These are phyloP conservation scores for Boletus hoseneyae DNA, from an alignment of 1,284 basidiomycete species.

Conservation along the genomic window DNA sequence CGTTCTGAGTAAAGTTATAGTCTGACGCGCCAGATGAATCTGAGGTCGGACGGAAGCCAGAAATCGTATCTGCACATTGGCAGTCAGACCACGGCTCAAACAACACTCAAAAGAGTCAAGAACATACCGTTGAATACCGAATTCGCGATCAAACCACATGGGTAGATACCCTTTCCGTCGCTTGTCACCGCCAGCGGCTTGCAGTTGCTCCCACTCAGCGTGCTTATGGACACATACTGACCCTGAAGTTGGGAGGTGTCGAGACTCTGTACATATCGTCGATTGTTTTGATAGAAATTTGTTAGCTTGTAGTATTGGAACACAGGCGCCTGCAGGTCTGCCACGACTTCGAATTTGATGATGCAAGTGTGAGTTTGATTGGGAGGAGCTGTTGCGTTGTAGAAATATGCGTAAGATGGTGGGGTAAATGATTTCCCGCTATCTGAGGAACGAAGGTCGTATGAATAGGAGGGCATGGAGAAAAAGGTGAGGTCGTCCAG, in stretches of 20 bases:
- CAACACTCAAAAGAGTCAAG: neutral
- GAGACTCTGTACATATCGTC: constrained; percentile 93
- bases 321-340: constrained; percentile 72
- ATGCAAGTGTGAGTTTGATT: constrained; percentile 61
- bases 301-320: constrained; percentile 97
- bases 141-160: constrained; percentile 97
- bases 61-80: constrained; percentile 67
- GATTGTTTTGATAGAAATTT: constrained; percentile 98
- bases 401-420: constrained; percentile 70
- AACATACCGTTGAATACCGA: constrained; percentile 91
- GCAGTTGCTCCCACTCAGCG: constrained; percentile 77
- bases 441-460: constrained; percentile 64
- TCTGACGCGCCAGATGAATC: constrained; percentile 46
- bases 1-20: constrained; percentile 77
- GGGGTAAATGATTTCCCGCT: constrained; percentile 42
- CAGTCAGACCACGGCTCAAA: neutral
- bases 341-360: constrained; percentile 81
- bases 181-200: constrained; percentile 73
- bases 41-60: constrained; percentile 58
- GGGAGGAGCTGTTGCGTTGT: constrained; percentile 44
- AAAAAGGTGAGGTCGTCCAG: constrained; percentile 39
- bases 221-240: constrained; percentile 48
- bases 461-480: constrained; percentile 70
- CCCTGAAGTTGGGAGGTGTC: constrained; percentile 87
- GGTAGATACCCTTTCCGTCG: constrained; percentile 69